A percentile compares a stretch with the other conserved stretches of the same genome.
phyloP scores from a whole-genome alignment of 2,329 filamentous ascomycete species.

The Trichoderma aggressivum region DNA sequence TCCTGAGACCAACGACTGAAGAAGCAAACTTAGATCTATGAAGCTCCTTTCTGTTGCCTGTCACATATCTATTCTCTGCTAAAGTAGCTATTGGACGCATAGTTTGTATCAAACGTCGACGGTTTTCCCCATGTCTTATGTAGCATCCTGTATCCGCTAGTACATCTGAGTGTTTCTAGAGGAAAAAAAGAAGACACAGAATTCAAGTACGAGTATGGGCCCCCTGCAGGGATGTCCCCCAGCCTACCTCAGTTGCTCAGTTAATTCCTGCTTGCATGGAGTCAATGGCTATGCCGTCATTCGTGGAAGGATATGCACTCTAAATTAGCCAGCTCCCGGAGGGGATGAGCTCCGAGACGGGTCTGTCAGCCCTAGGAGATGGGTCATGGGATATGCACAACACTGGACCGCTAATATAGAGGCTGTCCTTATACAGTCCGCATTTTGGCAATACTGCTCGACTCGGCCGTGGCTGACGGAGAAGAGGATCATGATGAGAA shows the following conservation, averaged over 20 bases:
- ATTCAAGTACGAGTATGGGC: neutral
- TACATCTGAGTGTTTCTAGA: neutral
- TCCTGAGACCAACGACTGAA: neutral
- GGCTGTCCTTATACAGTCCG: neutral
- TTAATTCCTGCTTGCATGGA: neutral
- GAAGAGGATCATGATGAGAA: neutral
- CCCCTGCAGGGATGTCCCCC: neutral
- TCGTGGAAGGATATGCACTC: neutral
- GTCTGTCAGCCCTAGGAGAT: neutral
- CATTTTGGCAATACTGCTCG: neutral
- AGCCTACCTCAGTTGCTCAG: neutral
- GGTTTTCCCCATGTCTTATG: neutral
- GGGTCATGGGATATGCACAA: constrained; percentile 7
- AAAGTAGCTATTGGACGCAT: neutral
- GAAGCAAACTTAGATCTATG: neutral
- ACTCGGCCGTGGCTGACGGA: neutral
- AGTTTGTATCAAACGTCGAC: neutral
- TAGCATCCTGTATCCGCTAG: neutral
- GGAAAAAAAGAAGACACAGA: neutral
- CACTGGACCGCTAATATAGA: neutral
- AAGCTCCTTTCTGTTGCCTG: neutral
- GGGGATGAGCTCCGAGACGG: neutral
- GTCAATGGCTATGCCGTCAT: neutral
- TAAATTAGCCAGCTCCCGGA: neutral
- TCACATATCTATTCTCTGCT: neutral